A percentile compares a stretch with the other conserved stretches of the same genome.
phyloP scores from a whole-genome alignment of 345 rosid genomes.

The Corymbia maculata region DNA sequence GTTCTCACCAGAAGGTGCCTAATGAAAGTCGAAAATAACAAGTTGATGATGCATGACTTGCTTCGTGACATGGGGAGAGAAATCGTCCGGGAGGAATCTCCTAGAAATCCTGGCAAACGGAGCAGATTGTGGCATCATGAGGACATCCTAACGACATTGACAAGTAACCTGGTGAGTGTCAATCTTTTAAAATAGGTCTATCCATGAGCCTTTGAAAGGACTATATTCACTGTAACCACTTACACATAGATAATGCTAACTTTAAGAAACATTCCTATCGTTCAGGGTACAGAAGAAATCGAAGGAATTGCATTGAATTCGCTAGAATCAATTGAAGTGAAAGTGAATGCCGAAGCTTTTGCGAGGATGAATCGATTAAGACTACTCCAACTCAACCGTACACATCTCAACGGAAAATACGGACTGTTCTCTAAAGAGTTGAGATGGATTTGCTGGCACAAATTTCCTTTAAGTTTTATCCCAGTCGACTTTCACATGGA shows the following conservation, averaged over 20 bases:
- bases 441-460: slow-evolving; percentile 6
- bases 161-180: neutral
- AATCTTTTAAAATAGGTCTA: neutral
- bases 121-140: neutral
- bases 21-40: neutral
- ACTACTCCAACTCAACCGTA: neutral
- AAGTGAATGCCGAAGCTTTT: neutral
- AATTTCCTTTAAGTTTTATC: neutral
- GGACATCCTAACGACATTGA: neutral
- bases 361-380: neutral
- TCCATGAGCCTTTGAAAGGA: neutral
- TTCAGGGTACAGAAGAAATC: slow-evolving; percentile 3
- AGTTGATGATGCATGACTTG: neutral
- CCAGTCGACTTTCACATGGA: neutral
- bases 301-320: neutral
- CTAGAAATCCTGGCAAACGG: neutral
- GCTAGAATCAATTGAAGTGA: neutral
- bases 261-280: neutral
- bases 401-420: neutral
- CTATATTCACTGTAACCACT: neutral
- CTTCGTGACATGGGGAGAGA: neutral
- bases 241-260: neutral
- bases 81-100: neutral
- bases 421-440: neutral
- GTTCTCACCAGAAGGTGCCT: slow-evolving; percentile 21